Conservation (phyloP, 2,329 filamentous ascomycete genomes). For the Helotiales sp. region DNA sequence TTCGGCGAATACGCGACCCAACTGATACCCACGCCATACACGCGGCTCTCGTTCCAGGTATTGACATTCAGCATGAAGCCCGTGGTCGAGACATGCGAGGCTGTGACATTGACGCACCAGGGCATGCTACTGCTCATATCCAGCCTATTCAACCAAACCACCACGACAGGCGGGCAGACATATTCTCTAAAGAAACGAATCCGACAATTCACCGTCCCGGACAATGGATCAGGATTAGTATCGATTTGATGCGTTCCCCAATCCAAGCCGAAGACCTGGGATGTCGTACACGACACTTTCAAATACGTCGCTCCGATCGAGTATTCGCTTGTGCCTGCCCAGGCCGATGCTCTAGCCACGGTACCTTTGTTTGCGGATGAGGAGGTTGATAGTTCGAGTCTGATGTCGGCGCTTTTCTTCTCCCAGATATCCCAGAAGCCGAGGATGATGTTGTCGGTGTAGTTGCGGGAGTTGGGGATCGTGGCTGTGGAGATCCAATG, state of each 20-base stretch:
- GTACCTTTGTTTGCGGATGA: neutral
- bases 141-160: neutral
- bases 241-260: neutral
- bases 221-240: neutral
- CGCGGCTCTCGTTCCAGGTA: neutral
- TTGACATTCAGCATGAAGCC: neutral
- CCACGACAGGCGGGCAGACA: neutral
- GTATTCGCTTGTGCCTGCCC: neutral
- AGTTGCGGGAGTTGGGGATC: neutral
- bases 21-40: neutral
- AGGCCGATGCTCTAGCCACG: neutral
- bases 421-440: neutral
- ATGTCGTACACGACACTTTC: neutral
- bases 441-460: neutral
- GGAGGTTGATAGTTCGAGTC: neutral
- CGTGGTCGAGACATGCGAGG: neutral
- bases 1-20: neutral
- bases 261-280: neutral
- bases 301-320: neutral
- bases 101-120: neutral
- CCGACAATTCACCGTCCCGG: neutral
- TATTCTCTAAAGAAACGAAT: neutral
- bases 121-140: neutral
- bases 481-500: neutral
- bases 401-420: neutral